Evolutionary conservation across 331 rosid genomes (phyloP).

Genomic region (Rosa hybrid): DNA sequence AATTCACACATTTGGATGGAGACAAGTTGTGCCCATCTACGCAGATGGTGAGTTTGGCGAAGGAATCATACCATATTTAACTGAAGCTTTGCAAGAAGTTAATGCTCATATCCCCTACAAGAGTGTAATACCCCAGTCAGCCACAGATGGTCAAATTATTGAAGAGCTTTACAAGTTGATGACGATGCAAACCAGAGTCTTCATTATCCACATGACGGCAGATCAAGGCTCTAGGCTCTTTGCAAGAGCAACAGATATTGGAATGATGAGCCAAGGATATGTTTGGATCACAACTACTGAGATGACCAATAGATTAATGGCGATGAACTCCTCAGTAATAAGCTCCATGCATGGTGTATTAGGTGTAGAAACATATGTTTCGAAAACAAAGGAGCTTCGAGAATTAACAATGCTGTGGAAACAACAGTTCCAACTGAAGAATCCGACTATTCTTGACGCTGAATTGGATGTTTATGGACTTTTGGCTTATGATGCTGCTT

Average conservation of each 20-base stretch:
- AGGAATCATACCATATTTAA: constrained; percentile 28
- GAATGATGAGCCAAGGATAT: too few species aligned
- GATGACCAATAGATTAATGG: too few species aligned
- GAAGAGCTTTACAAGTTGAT: constrained; percentile 32
- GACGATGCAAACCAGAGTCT: not conserved
- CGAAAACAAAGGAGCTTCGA: too few species aligned
- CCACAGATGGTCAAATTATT: constrained; percentile 22
- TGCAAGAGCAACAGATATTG: too few species aligned
- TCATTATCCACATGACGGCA: not conserved
- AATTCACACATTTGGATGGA: constrained; percentile 30
- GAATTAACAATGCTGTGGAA: constrained; percentile 7
- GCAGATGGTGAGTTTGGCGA: constrained; percentile 21
- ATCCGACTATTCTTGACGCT: too few species aligned
- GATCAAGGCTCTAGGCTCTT: constrained; percentile 5
- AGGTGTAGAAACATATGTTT: too few species aligned
- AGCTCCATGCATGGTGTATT: too few species aligned
- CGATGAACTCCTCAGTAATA: too few species aligned
- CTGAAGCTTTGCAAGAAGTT: constrained; percentile 34
- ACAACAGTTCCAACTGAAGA: not conserved
- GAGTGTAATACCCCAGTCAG: constrained; percentile 15
- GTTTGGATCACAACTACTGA: too few species aligned
- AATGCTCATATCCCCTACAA: constrained; percentile 19
- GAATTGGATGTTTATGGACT: constrained; percentile 16
- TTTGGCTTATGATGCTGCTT: constrained; percentile 33
- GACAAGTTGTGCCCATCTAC: constrained; percentile 33